These are phyloP conservation scores for Chimonanthus praecox DNA, from an alignment of 164 flowering plant genomes.

Conservation along the genomic window DNA sequence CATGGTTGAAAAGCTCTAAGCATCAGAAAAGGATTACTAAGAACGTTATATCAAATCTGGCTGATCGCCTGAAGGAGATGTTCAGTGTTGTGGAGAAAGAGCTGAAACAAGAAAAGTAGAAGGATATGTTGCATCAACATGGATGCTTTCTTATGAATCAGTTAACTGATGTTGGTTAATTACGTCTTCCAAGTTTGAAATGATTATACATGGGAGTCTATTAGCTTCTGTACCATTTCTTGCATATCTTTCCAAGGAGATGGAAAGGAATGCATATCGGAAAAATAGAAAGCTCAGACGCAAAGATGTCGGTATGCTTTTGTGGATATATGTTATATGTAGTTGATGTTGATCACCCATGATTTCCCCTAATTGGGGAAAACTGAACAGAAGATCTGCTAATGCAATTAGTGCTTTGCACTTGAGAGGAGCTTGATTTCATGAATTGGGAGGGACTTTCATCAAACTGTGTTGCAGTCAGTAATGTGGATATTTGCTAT, in stretches of 20 bases:
- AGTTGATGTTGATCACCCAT: not conserved
- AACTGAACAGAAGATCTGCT: not conserved
- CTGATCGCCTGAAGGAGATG: constrained; percentile 59
- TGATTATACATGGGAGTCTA: not conserved
- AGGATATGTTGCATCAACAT: not conserved
- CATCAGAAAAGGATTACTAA: constrained; percentile 73
- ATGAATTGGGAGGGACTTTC: not conserved
- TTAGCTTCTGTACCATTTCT: not conserved
- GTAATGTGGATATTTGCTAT: not conserved
- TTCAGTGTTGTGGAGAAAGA: constrained; percentile 62
- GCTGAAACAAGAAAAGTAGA: constrained; percentile 14
- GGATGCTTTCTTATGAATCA: not conserved
- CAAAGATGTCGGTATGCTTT: not conserved
- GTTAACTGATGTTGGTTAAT: not conserved
- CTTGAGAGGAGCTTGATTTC: not conserved
- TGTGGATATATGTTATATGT: not conserved
- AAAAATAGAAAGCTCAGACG: no score
- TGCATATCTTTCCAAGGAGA: no score
- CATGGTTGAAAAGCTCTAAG: constrained; percentile 77
- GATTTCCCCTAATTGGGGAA: not conserved
- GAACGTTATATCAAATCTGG: constrained; percentile 57
- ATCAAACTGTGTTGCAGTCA: not conserved
- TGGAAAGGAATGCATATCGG: no score
- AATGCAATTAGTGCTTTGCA: not conserved
- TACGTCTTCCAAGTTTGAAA: not conserved